Conservation (phyloP, 108 stramenopile genomes). For the Seminavis robusta region DNA sequence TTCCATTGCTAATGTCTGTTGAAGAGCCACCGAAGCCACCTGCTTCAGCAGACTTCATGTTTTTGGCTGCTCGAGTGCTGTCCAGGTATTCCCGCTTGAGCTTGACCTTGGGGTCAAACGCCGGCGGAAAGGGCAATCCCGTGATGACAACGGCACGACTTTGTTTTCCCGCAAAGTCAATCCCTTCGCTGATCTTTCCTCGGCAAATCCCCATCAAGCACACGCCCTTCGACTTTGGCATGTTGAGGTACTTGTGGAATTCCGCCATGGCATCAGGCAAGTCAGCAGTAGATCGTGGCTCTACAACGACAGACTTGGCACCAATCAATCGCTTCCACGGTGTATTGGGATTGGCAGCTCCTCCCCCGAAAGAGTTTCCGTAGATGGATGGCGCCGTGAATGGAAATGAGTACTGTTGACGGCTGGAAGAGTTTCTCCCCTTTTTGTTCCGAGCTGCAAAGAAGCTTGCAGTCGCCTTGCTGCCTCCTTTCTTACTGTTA, state of each 20-base stretch:
- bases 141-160: constrained; percentile 96
- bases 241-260: constrained; percentile 76
- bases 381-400: constrained; percentile 32
- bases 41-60: constrained; percentile 22
- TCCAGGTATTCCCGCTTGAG: constrained; percentile 94
- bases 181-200: constrained; percentile 88
- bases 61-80: constrained; percentile 40
- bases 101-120: constrained; percentile 91
- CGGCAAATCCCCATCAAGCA: constrained; percentile 95
- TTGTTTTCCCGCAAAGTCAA: constrained; percentile 92
- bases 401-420: constrained; percentile 46
- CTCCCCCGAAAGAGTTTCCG: constrained; percentile 37
- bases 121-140: constrained; percentile 95
- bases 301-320: constrained; percentile 72
- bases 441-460: constrained; percentile 46
- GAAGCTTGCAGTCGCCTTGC: constrained; percentile 28
- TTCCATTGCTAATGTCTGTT: background rate
- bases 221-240: constrained; percentile 71
- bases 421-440: background rate
- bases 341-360: constrained; percentile 13
- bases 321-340: constrained; percentile 75
- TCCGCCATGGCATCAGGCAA: constrained; percentile 83
- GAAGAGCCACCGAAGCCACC: constrained; percentile 66
- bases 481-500: constrained; percentile 5
- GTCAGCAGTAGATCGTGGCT: constrained; percentile 78